phyloP scores from a whole-genome alignment of 2,329 filamentous ascomycete species.

The Hypoxylon sp. region DNA sequence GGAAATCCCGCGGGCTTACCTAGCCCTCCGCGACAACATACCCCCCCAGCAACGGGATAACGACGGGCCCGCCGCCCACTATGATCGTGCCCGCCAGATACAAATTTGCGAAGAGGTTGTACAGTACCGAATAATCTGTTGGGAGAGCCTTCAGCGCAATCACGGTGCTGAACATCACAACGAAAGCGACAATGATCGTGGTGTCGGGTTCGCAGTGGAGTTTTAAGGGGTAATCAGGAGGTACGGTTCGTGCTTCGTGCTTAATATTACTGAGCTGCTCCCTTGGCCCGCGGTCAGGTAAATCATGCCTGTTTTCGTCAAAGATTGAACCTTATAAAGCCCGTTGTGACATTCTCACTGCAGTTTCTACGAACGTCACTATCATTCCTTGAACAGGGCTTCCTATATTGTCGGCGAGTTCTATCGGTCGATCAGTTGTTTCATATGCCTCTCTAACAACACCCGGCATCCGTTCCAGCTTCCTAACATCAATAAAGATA shows the following conservation, averaged over 20 bases:
- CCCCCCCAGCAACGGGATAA: slow-evolving; percentile 71
- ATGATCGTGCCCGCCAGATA: slow-evolving; percentile 79
- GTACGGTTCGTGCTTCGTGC: slow-evolving; percentile 50
- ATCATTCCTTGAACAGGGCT: background rate
- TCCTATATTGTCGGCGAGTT: slow-evolving; percentile 16
- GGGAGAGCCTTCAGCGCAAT: slow-evolving; percentile 63
- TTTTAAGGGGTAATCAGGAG: slow-evolving; percentile 43
- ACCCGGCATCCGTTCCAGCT: background rate
- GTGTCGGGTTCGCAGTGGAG: slow-evolving; percentile 61
- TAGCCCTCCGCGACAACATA: slow-evolving; percentile 75
- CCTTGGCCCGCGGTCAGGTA: slow-evolving; percentile 2
- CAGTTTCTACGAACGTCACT: background rate
- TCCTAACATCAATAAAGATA: background rate
- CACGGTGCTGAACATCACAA: slow-evolving; percentile 66
- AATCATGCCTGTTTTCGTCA: background rate
- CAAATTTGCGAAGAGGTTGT: slow-evolving; percentile 76
- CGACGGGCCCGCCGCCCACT: slow-evolving; percentile 73
- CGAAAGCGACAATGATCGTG: slow-evolving; percentile 60
- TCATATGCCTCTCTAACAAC: background rate
- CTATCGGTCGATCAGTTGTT: slow-evolving; percentile 10
- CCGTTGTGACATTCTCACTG: background rate
- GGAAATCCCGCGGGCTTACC: slow-evolving; percentile 77
- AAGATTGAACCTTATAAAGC: background rate
- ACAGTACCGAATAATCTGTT: slow-evolving; percentile 58
- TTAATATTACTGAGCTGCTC: background rate